Evolutionary conservation across 106 monocot species (phyloP), one percentile per base, ranked within the genome.

Genomic region (Gastrodia elata): DNA sequence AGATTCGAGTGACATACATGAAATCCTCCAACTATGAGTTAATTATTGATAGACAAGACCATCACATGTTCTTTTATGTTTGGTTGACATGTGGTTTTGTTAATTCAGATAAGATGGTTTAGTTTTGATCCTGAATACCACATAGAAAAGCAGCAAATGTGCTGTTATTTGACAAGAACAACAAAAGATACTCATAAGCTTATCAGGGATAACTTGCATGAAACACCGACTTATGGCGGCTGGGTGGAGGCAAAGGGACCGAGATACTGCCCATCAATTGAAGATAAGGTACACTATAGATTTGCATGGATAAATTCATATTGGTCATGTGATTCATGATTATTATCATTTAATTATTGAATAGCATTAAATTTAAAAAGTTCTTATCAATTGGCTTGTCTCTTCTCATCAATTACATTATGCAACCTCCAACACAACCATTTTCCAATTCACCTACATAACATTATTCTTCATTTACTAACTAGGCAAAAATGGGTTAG

Each of bases 191-290:
- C 98, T 4, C 93, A 93, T 69, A 84, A 91, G 80, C 82, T 99
- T 83, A 91, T 99, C 43, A 85, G 73, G 78, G 93, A 91, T 76
- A 91, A 99, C 71, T 82, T 99, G 64, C 84, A 99, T 76, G 98
- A 99, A 74, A 94, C 98, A 64, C 93, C 93, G 57, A 99, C 98
- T 59, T 99, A 99, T 91, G 98, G 98, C 68, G 98, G 98, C 73
- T 99, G 98, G 98, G 91, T 99, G 27, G 93, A 99, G 73, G 91
- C 98, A 39, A 99, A 99, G 74, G 98, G 98, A 6, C 98, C 98
- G 25, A 91, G 98, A 81, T 99, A 93, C 75, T 99, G 98, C 71
- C 98, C 98, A 46, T 90, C 93, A 25, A 99, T 99, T 69, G 98
- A 99, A 87, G 98, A 99, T 75, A 99, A 99, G 93, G 98, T 99